Base-by-base conservation (phyloP, 1,284 basidiomycete genomes). In the Pseudozyma pruni region DNA sequence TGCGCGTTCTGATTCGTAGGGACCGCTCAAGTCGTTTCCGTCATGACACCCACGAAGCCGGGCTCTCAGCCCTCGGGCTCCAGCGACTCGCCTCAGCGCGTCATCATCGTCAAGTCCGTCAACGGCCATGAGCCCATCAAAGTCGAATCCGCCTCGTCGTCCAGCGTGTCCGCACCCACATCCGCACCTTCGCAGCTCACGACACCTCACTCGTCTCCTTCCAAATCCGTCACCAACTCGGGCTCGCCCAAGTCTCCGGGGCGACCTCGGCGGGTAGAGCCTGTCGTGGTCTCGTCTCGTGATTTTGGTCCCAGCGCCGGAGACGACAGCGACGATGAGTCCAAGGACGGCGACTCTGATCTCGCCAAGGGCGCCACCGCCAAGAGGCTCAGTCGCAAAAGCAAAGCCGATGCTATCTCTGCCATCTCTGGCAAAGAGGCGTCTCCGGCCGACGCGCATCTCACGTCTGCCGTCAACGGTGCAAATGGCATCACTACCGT, bases 31-130 rank as follows among this genome's bases (percentile, higher is more conserved):
- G 14, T 29, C 10, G 17, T 40, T 1, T 9, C 19, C 31, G 22
- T 16, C 37, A 66, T 66, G 62, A 59, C 62, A 20, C 25, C 51
- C 1, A 19, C 48, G 20, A 66, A 50, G 40, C 48, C 49, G 39
- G 56, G 51, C 39, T 40, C 49, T 37, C 56, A 51, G 43, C 35
- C 52, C 38, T 48, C 48, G 9, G 29, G 33, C 17, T 33, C 52
- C 5, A 46, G 43, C 45, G 52, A 56, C 35, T 45, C 59, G 13
- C 54, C 59, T 38, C 60, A 70, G 19, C 60, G 67, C 44, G n/a
- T n/a, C n/a, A 70, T 70, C 60, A 37, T 70, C n/a, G 67, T 70
- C 48, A 70, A 63, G 22, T 64, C 67, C 14, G 67, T 70, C 52
- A 70, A 70, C 19, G 67, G 67, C 17, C 67, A 58, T 38, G 60